Evolutionary conservation across 2,329 filamentous ascomycete genomes (phyloP).

Genomic region (Mycosphaerelloides madeirae): DNA sequence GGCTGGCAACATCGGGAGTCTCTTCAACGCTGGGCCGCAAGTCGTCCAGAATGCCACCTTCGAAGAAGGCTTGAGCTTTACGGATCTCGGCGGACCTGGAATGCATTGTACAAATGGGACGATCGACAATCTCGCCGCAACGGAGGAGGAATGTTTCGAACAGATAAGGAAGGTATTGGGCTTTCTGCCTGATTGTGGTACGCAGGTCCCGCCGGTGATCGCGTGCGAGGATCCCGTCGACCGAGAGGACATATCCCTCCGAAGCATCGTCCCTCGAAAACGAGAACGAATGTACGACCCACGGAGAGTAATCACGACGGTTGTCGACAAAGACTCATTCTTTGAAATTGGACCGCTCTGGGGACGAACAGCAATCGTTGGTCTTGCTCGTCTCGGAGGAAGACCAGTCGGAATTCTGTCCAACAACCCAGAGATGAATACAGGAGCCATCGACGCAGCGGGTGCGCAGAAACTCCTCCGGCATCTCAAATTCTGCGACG

Average conservation of each 20-base stretch:
- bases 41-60: slow-evolving; percentile 60
- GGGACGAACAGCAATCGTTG: slow-evolving; percentile 58
- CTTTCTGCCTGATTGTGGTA: slow-evolving; percentile 56
- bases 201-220: slow-evolving; percentile 48
- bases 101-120: slow-evolving; percentile 63
- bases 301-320: slow-evolving; percentile 52
- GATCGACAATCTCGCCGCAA: slow-evolving; percentile 59
- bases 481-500: slow-evolving; percentile 59
- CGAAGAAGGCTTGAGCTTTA: slow-evolving; percentile 57
- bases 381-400: slow-evolving; percentile 55
- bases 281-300: slow-evolving; percentile 59
- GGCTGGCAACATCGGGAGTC: slow-evolving; percentile 56
- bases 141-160: slow-evolving; percentile 58
- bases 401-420: slow-evolving; percentile 56
- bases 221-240: slow-evolving; percentile 46
- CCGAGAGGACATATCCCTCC: slow-evolving; percentile 46
- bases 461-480: slow-evolving; percentile 58
- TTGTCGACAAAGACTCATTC: slow-evolving; percentile 54
- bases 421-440: slow-evolving; percentile 58
- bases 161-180: slow-evolving; percentile 55
- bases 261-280: slow-evolving; percentile 54
- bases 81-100: slow-evolving; percentile 55
- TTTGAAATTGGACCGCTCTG: slow-evolving; percentile 62
- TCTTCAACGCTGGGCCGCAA: slow-evolving; percentile 62
- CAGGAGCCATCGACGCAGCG: slow-evolving; percentile 57